Base-by-base conservation (phyloP, 768 basidiomycete genomes). In the Lentinus brumalis region DNA sequence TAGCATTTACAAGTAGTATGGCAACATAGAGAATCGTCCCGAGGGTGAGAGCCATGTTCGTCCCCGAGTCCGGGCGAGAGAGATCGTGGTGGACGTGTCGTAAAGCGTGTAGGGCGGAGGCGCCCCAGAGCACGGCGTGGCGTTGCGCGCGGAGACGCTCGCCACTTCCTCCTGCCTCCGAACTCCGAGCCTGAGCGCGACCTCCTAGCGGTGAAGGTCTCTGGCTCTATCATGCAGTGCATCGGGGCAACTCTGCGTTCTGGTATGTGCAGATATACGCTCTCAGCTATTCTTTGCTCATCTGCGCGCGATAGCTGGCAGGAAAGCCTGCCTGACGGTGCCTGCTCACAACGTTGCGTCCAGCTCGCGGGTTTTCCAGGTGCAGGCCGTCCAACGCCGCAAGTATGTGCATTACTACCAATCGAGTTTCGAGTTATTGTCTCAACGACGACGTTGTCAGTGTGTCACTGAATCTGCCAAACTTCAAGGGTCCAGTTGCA, bases 1-100 rank as follows among this genome's bases (percentile, higher is more conserved):
- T 86, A 47, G 95, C 93, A 74, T 99, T 98, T 68, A 95, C 86
- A 71, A 98, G 79, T 45, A 99, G 86, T 26, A 99, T 81, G 29
- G 86, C 79, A 57, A 94, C 89, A 79, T 97, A 94, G 67, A 98
- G 77, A 65, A 97, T 83, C 15, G 83, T 83, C 42, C 91, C 91
- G 47, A 92, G 76, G 60, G 81, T 74, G 60, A 85, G 75, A 35
- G 35, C 35, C 82, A 86, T 86, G 57, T 66, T 71, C 59, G 40
- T 11, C 15, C 31, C 15, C 32, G 53, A 49, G 41, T 21, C 55
- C 64, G 53, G 21, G 60, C 64, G 66, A 61, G 61, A 52, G 64
- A 49, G 53, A 61, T 67, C 64, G 57, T 58, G 61, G 57, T 68
- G 67, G 60, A 68, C 62, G 62, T 59, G 57, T 53, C 59, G 39